Evolutionary conservation across 2,329 filamentous ascomycete species (phyloP).

Genomic region (Botrytis byssoidea): DNA sequence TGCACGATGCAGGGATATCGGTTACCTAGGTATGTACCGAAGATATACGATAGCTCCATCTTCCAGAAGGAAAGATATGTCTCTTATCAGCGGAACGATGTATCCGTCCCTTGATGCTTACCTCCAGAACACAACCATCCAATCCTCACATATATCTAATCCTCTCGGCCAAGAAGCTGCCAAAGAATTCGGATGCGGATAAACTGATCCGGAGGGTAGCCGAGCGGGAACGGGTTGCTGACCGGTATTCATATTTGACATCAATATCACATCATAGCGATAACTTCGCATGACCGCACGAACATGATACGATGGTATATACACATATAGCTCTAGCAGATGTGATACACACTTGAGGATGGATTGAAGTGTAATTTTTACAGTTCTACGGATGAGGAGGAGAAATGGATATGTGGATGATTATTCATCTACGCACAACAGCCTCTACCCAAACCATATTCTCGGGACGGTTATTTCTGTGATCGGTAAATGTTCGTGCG

Average conservation of each 20-base stretch:
- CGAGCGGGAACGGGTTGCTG: background rate
- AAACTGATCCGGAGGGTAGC: background rate
- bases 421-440: background rate
- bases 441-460: background rate
- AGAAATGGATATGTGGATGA: background rate
- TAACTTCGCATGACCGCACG: background rate
- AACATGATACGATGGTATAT: background rate
- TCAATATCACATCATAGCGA: background rate
- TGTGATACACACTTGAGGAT: background rate
- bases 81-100: background rate
- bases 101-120: background rate
- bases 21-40: too few species aligned
- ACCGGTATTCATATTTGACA: background rate
- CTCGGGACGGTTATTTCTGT: background rate
- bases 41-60: too few species aligned
- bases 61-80: background rate
- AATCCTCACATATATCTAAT: background rate
- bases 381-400: background rate
- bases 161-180: background rate
- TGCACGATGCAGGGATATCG: too few species aligned
- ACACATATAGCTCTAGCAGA: background rate
- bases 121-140: background rate
- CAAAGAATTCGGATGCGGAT: background rate
- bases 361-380: background rate
- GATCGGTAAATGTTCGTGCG: background rate